Base-by-base conservation (phyloP, 257 asterid genomes). In the Knoxia roxburghii region DNA sequence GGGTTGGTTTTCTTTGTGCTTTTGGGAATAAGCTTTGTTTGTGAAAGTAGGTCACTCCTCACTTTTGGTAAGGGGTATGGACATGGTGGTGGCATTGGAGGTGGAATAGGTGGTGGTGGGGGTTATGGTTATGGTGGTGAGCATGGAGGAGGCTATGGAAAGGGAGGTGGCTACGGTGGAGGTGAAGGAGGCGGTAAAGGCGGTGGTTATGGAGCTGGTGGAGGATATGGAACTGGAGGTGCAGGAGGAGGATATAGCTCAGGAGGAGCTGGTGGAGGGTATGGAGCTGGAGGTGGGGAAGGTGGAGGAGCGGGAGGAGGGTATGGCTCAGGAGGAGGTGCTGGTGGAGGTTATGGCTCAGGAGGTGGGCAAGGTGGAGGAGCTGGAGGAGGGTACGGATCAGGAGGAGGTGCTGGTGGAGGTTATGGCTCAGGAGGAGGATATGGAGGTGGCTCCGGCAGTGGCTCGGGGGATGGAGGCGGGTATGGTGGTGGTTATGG, bases 21-120 rank as follows among this genome's bases (percentile, higher is more conserved):
- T 48, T 43, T 78, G 30, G 72, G 77, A 2, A 49, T 78, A 32
- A 67, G 75, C 39, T 50, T 74, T 55, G 68, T 75, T 57, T 56
- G 68, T 43, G 83, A 76, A 20, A 67, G 75, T 39, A 68, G 83
- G 69, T 39, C 74, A 33, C 77, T 78, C 33, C 77, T 78, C 72
- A 75, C 69, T 26, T 57, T 61, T 21, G 81, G 83, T 4, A 72
- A 67, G 0, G 84, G 80, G 5, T 64, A n/a, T 35, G 69, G 70
- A 3, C 73, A 68, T 10, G 78, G 62, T 9, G 64, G 64, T 17
- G 64, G 62, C 2, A 72, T 50, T 4, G 74, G 75, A 0, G 76
- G 71, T 9, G 72, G 55, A 40, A 61, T 58, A 15, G 61, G 49
- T 6, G 54, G 61, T 23, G 68, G 68, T 64, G 52, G 64, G 4